Evolutionary conservation across 805 yeast species (phyloP), one percentile per base, ranked within the genome.

Genomic region (Candida xyloterini): DNA sequence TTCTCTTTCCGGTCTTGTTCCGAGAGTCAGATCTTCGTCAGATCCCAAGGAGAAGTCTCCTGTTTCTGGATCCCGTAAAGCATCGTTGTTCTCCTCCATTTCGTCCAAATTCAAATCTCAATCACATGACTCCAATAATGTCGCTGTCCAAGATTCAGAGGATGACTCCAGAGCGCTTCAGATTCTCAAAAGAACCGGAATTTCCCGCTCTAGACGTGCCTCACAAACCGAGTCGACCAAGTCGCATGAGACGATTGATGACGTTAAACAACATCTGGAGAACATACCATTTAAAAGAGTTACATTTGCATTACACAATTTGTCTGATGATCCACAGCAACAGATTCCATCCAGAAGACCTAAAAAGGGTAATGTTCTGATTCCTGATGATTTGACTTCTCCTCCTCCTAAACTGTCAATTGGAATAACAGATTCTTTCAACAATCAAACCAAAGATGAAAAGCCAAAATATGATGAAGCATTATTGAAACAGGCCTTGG

Each of bases 301-400:
- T 3, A 60, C 68, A 2, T 76, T 76, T 55, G 77, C 81, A 3
- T 54, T 76, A 7, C 73, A 76, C 40, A 58, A 64, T 35, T 61
- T 76, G 27, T 55, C 62, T 3, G 68, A 65, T 43, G 81, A 76
- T 50, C 81, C 82, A 1, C 81, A 76, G 50, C 82, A 76, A 51
- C 82, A 76, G 52, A 76, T 76, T 35, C 82, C 82, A 0, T 73
- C 80, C 1, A 57, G 81, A 38, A 60, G 71, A 26, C 82, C 82
- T 0, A 65, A 62, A 34, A 70, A 63, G 38, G 82, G 82, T 4
- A 71, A 76, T 47, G 79, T 76, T 7, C 41, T 75, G 9, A 70
- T 76, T 13, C 87, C 90, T 0, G 86, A 82, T 30, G 91, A 85
- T 54, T 52, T 83, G 45, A 59, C 68, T 14, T 79, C 82, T 0